Conservation (phyloP, 257 asterid genomes). For the Fraxinus cuspidata region DNA sequence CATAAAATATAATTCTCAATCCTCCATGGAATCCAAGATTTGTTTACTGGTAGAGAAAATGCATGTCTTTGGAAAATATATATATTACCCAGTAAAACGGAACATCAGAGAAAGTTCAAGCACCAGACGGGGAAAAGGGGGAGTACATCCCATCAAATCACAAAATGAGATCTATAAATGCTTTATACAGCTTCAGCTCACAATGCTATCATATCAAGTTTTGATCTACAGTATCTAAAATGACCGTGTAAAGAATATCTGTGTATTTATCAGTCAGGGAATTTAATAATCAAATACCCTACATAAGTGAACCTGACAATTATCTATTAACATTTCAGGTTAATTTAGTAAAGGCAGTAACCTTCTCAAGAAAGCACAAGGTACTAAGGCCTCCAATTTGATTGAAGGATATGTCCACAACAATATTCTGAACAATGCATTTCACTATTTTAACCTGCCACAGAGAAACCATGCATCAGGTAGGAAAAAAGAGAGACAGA, state of each 20-base stretch:
- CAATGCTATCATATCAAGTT: background rate
- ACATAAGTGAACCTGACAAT: background rate
- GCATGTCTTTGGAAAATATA: background rate
- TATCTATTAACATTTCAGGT: background rate
- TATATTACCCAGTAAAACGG: too few relatives aligned
- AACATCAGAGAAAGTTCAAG: background rate
- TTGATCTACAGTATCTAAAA: background rate
- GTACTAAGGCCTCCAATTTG: constrained; percentile 78
- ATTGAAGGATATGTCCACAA: constrained; percentile 68
- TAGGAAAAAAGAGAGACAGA: background rate
- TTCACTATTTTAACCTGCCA: constrained; percentile 75
- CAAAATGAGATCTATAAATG: background rate
- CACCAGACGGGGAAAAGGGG: background rate
- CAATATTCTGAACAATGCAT: constrained; percentile 64
- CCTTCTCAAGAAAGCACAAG: constrained; percentile 83
- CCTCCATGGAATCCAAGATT: background rate
- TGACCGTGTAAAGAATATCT: background rate
- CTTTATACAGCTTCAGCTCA: background rate
- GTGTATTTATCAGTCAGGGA: background rate
- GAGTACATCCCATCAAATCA: background rate
- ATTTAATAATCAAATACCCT: background rate
- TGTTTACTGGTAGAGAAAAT: background rate
- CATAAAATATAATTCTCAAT: background rate
- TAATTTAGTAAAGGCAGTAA: constrained; percentile 13
- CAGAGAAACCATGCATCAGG: background rate